Evolutionary conservation across 2,329 filamentous ascomycete genomes (phyloP).

Genomic region (Diaporthe longicolla): DNA sequence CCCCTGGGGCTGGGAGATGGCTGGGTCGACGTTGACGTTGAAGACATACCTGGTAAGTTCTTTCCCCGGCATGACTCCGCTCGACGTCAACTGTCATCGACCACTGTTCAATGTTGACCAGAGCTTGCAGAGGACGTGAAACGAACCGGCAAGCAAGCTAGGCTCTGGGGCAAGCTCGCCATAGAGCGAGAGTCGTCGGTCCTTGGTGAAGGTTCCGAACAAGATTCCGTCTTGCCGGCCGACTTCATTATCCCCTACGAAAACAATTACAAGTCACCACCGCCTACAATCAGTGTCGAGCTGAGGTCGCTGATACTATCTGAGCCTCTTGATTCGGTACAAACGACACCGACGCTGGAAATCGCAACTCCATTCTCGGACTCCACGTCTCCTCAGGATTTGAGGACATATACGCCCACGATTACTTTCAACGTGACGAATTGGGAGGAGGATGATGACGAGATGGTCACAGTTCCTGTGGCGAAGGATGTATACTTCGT

Average conservation of each 20-base stretch:
- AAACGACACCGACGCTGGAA: slow-evolving; percentile 60
- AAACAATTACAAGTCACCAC: slow-evolving; percentile 63
- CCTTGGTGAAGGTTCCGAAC: slow-evolving; percentile 67
- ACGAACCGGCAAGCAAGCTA: slow-evolving; percentile 67
- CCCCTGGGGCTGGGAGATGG: slow-evolving; percentile 67
- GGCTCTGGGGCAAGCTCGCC: slow-evolving; percentile 72
- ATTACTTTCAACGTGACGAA: slow-evolving; percentile 58
- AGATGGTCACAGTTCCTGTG: slow-evolving; percentile 61
- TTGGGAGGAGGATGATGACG: slow-evolving; percentile 56
- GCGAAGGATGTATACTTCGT: slow-evolving; percentile 74
- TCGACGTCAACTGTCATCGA: too few relatives aligned
- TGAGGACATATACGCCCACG: slow-evolving; percentile 57
- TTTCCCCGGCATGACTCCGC: neutral
- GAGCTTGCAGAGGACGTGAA: slow-evolving; percentile 60
- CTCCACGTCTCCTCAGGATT: slow-evolving; percentile 49
- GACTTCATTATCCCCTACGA: slow-evolving; percentile 75
- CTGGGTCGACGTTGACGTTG: slow-evolving; percentile 71
- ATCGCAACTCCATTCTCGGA: slow-evolving; percentile 55
- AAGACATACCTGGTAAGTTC: slow-evolving; percentile 65
- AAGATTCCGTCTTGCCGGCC: slow-evolving; percentile 67
- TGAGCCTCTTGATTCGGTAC: slow-evolving; percentile 59
- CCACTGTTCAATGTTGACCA: neutral
- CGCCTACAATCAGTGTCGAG: slow-evolving; percentile 63
- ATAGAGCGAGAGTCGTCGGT: slow-evolving; percentile 74
- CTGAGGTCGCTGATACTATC: slow-evolving; percentile 66